A percentile compares a stretch with the other conserved stretches of the same genome.
Evolutionary conservation across 768 basidiomycete genomes (phyloP).

Genomic region (Boletellus emodensis): DNA sequence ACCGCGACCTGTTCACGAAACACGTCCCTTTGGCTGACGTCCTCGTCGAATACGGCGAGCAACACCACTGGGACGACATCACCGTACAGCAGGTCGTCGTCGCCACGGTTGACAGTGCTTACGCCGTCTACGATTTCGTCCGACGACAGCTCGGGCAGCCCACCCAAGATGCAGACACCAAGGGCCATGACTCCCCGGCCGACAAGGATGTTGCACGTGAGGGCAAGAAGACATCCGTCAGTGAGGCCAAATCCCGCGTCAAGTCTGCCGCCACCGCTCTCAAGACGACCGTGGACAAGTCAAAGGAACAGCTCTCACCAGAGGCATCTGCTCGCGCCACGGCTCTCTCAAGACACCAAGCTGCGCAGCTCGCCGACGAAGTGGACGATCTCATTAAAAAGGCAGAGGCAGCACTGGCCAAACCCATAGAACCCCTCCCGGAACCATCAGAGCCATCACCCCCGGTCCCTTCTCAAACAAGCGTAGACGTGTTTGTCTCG

Average conservation of each 20-base stretch:
- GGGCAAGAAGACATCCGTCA: conserved; percentile 30
- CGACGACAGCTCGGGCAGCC: conserved; percentile 43
- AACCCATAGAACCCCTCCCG: conserved; percentile 30
- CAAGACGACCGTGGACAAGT: conserved; percentile 47
- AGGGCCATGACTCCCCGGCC: conserved; percentile 22
- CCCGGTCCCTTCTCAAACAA: conserved; percentile 7
- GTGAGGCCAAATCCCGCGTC: conserved; percentile 43
- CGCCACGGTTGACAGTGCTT: conserved; percentile 46
- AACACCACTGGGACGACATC: conserved; percentile 72
- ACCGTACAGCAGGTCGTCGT: conserved; percentile 59
- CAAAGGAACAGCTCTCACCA: conserved; percentile 26
- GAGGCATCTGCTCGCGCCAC: conserved; percentile 34
- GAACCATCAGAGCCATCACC: conserved; percentile 23
- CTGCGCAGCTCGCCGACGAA: conserved; percentile 55
- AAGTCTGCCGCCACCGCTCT: conserved; percentile 41
- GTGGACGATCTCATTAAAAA: conserved; percentile 62
- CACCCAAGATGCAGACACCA: conserved; percentile 28
- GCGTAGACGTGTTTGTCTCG: conserved; percentile 25
- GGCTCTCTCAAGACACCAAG: conserved; percentile 42
- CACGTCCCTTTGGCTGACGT: conserved; percentile 73
- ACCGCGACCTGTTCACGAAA: conserved; percentile 83
- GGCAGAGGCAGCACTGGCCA: conserved; percentile 69
- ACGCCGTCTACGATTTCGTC: conserved; percentile 48
- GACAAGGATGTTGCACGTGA: conserved; percentile 36
- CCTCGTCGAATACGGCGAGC: conserved; percentile 79